These are phyloP conservation scores for Fonsecaea monophora DNA, from an alignment of 2,329 filamentous ascomycete genomes.

Conservation along the genomic window DNA sequence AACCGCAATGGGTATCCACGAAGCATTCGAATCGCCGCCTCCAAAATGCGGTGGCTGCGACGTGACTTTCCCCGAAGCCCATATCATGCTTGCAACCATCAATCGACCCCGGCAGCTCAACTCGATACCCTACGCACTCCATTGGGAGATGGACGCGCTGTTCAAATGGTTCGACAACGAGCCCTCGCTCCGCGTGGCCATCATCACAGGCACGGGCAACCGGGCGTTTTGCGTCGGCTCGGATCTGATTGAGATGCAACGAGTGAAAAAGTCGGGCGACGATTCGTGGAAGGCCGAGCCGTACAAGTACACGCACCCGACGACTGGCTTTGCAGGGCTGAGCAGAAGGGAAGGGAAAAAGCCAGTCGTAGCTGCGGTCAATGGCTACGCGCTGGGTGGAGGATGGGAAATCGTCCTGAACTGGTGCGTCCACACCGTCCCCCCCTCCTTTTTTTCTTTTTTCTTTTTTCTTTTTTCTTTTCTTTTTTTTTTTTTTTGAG, in stretches of 20 bases:
- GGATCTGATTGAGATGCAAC: constrained; percentile 50
- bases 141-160: constrained; percentile 49
- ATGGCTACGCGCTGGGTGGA: constrained; percentile 75
- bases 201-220: constrained; percentile 50
- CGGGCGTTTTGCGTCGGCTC: constrained; percentile 53
- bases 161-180: constrained; percentile 55
- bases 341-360: constrained; percentile 71
- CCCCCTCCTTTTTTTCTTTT: neutral
- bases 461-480: no score
- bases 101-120: constrained; percentile 51
- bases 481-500: no score
- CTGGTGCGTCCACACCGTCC: constrained; percentile 9
- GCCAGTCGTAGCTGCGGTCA: constrained; percentile 76
- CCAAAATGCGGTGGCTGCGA: constrained; percentile 3
- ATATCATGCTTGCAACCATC: constrained; percentile 55
- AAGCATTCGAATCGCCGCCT: constrained; percentile 3
- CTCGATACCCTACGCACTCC: constrained; percentile 49
- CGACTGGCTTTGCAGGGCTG: constrained; percentile 48
- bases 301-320: constrained; percentile 34
- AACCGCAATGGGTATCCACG: neutral
- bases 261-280: constrained; percentile 7
- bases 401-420: constrained; percentile 69
- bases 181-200: constrained; percentile 48
- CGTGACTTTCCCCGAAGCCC: constrained; percentile 48
- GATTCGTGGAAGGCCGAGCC: constrained; percentile 18